Evolutionary conservation across 805 yeast species (phyloP), one percentile per base, ranked within the genome.

Genomic region (Candida hungchunana): DNA sequence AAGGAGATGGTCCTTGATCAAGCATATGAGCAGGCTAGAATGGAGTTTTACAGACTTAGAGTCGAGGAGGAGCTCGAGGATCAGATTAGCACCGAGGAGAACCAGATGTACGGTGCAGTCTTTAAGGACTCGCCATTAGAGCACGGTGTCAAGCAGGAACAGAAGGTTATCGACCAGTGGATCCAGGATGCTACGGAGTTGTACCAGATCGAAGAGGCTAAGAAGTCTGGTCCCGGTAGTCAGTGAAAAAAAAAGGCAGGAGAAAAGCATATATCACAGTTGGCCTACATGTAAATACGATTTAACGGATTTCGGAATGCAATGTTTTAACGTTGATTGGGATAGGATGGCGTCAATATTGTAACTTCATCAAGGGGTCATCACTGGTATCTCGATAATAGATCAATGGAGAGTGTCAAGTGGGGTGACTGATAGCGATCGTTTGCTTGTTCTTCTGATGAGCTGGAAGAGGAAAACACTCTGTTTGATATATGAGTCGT

Each of bases 1-100:
- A 40, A 52, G 16, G 60, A 58, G 9, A 55, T 60, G 11, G 40
- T 62, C 31, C 39, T 61, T 45, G 56, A 65, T 26, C 77, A 75
- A 13, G 94, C 96, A 0, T 93, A 90, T 56, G 90, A 86, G 53
- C 75, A 76, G 52, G 87, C 97, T 3, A 73, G 95, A 48, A 78
- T 75, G 46, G 97, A 93, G 62, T 93, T 86, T 57, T 93, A 93
- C 59, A 73, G 82, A 48, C 67, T 86, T 40, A 77, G 96, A 55
- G 85, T 88, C 71, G 77, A 82, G 41, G 82, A 84, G 54, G 96
- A 89, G 51, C 67, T 85, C 3, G 86, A 81, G 56, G 64, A 68
- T 54, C 73, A 75, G 55, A 69, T 90, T 2, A 74, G 85, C 4
- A 71, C 69, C 42, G 98, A 93, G 69, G 96, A 93, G 59, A 75